Conservation (phyloP, 2,329 filamentous ascomycete species). For the Scedosporium boydii region DNA sequence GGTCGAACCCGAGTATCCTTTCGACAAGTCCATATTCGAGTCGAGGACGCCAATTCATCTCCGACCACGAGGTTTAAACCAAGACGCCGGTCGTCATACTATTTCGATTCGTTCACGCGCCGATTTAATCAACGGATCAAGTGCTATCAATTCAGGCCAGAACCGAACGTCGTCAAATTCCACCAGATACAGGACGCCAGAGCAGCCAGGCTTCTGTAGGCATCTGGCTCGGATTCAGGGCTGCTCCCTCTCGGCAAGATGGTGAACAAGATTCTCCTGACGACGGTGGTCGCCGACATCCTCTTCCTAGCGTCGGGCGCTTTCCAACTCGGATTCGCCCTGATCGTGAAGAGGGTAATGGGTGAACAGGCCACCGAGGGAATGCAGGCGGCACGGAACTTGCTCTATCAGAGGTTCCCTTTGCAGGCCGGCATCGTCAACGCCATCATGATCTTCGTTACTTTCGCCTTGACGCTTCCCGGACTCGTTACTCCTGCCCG, state of each 20-base stretch:
- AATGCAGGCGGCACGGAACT: conserved; percentile 36
- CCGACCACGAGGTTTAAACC: neutral
- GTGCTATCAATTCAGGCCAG: no score
- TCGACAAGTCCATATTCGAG: neutral
- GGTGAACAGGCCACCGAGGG: conserved; percentile 34
- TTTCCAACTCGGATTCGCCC: conserved; percentile 44
- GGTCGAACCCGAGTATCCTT: neutral
- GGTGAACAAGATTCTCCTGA: conserved; percentile 44
- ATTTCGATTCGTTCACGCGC: neutral
- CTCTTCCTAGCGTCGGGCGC: conserved; percentile 45
- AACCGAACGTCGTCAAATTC: neutral
- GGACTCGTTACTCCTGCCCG: conserved; percentile 60
- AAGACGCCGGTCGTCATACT: neutral
- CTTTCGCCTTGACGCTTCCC: conserved; percentile 60
- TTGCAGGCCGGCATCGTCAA: conserved; percentile 59
- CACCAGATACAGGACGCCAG: neutral
- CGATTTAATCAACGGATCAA: neutral
- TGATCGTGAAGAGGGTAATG: conserved; percentile 39
- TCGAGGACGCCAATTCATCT: neutral
- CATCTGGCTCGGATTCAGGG: neutral
- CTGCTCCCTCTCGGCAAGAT: conserved; percentile 21
- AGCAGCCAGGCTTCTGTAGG: neutral
- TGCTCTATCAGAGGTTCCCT: conserved; percentile 45
- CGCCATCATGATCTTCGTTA: conserved; percentile 59
- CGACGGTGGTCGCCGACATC: conserved; percentile 36